Evolutionary conservation across 1,284 basidiomycete genomes (phyloP), one percentile per base, ranked within the genome.

Genomic region (Ceratobasidium sp.): DNA sequence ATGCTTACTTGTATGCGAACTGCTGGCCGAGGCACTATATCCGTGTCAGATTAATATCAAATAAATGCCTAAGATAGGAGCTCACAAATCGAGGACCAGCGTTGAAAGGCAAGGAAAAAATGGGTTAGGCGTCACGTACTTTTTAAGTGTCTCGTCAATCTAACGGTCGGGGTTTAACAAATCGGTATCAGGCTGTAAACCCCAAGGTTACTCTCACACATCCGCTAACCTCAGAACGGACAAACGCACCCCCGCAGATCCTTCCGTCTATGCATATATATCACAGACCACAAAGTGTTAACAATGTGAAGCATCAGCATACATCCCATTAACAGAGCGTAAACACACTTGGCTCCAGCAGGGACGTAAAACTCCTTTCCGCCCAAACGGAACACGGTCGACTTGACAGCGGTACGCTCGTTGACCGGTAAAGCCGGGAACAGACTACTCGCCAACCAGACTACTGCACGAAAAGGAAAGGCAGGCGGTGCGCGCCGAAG

Each of bases 71-170:
- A n/a, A n/a, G n/a, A n/a, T 86, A 78, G 88, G 52, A 87, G 2
- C 62, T 43, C 6, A 75, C 76, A 71, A 88, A 88, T 4, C 87
- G 80, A 4, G 85, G 85, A 1, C 87, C 87, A 0, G 84, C 87
- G 76, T 88, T 88, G 83, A 89, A 89, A 2, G 88, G 87, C 1
- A 86, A 78, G 80, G 88, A 89, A 67, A 88, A 79, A 84, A 88
- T 3, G 88, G 88, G 75, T 89, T 88, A 0, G 84, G 82, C 0
- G 82, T 83, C 23, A 87, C 80, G 74, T 87, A 87, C 73, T 84
- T 85, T 41, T 81, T 80, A 7, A 87, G 62, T 30, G 87, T 81
- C n/a, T 85, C 82, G 77, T 89, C 87, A 44, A 89, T 75, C 82
- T 87, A 89, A 1, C 88, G 82, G 74, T 88, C 86, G 0, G 88